These are phyloP conservation scores for Aspergillus sp. DNA, from an alignment of 2,329 filamentous ascomycete species.

Conservation along the genomic window DNA sequence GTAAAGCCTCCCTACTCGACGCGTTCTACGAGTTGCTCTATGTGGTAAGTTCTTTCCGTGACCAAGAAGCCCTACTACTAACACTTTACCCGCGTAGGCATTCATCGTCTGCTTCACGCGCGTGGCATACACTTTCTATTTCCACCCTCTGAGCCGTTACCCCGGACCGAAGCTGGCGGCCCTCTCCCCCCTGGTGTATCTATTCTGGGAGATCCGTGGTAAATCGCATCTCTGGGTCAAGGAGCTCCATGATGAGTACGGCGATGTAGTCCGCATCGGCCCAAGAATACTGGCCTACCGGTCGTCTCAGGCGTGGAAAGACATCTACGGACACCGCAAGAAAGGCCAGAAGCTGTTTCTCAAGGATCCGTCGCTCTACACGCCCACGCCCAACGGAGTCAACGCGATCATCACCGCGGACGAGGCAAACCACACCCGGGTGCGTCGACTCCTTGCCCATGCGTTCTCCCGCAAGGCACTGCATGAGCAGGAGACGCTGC, in stretches of 20 bases:
- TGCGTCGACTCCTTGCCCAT: constrained; percentile 24
- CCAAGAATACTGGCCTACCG: constrained; percentile 32
- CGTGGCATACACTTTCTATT: constrained; percentile 23
- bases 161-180: constrained; percentile 30
- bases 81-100: too few relatives aligned
- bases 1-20: too few relatives aligned
- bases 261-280: constrained; percentile 28
- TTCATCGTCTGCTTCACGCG: not conserved
- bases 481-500: constrained; percentile 22
- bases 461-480: constrained; percentile 29
- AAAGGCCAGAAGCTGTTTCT: constrained; percentile 13
- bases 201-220: constrained; percentile 19
- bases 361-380: constrained; percentile 17
- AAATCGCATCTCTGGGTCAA: constrained; percentile 14
- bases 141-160: constrained; percentile 32
- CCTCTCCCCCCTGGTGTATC: constrained; percentile 26
- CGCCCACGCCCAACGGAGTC: constrained; percentile 11
- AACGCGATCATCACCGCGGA: constrained; percentile 19
- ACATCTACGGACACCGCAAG: constrained; percentile 26
- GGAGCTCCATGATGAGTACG: constrained; percentile 16
- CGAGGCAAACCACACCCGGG: constrained; percentile 18
- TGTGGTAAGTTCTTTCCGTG: too few relatives aligned
- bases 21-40: too few relatives aligned
- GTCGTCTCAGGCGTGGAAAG: constrained; percentile 20
- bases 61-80: too few relatives aligned